Evolutionary conservation across 306 rosid genomes (phyloP).

Genomic region (Vigna trinervia): DNA sequence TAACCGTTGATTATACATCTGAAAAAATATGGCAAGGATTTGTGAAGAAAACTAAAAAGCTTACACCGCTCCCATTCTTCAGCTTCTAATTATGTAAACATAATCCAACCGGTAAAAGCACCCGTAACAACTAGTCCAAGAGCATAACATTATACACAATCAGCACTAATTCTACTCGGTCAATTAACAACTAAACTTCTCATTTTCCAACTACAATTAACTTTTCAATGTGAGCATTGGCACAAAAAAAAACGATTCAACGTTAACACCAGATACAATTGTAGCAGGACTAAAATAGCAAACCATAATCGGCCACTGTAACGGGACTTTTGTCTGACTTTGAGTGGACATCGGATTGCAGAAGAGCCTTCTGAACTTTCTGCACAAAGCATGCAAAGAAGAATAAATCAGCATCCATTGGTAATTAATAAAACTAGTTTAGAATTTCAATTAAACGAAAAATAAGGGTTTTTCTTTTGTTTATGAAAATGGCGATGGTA

Average conservation of each 20-base stretch:
- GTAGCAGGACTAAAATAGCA: slow-evolving; percentile 23
- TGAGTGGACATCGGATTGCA: slow-evolving; percentile 90
- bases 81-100: not conserved
- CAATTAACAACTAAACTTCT: slow-evolving; percentile 4
- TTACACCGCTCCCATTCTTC: not conserved
- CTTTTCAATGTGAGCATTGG: not conserved
- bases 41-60: not conserved
- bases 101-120: not conserved
- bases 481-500: not conserved
- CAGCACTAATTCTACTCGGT: not conserved
- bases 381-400: slow-evolving; percentile 45
- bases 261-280: slow-evolving; percentile 3
- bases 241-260: not conserved
- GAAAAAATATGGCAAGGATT: not conserved
- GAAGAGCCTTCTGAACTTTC: slow-evolving; percentile 87
- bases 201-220: slow-evolving; percentile 13
- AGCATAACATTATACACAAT: not conserved
- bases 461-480: not conserved
- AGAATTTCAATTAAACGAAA: not conserved
- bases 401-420: slow-evolving; percentile 25
- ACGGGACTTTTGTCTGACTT: slow-evolving; percentile 95
- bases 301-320: slow-evolving; percentile 95
- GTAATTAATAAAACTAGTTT: not conserved
- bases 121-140: not conserved
- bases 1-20: slow-evolving; percentile 1